Percentiles rank a stretch among this genome's conserved stretches.
phyloP scores from a whole-genome alignment of 2,329 filamentous ascomycete genomes.

The Ophiosphaerella herpotricha region DNA sequence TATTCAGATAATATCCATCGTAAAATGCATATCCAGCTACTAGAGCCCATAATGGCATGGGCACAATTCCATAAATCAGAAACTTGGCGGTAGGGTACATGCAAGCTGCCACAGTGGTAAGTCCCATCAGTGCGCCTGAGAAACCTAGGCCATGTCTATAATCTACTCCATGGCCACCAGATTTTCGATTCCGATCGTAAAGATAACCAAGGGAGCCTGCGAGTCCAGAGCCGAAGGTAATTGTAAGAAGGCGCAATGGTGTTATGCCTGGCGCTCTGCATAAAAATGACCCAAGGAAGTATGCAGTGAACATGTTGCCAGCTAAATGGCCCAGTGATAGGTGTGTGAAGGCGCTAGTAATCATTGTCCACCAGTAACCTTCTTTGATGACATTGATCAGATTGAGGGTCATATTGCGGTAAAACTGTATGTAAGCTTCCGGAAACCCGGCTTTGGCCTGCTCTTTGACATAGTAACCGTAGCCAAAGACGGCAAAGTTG shows the following conservation, averaged over 20 bases:
- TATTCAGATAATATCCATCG: constrained; percentile 48
- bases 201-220: constrained; percentile 26
- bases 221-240: constrained; percentile 40
- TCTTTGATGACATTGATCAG: constrained; percentile 24
- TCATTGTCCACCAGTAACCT: constrained; percentile 43
- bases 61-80: constrained; percentile 44
- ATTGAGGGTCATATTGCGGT: constrained; percentile 43
- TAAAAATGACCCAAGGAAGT: constrained; percentile 44
- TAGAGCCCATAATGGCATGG: constrained; percentile 47
- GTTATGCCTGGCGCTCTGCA: constrained; percentile 35
- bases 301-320: constrained; percentile 50
- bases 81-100: constrained; percentile 43
- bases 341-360: constrained; percentile 51
- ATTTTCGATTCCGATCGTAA: constrained; percentile 10
- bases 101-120: constrained; percentile 46
- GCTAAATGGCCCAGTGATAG: constrained; percentile 40
- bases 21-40: constrained; percentile 42
- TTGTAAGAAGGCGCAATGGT: constrained; percentile 24
- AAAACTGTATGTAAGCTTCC: constrained; percentile 15
- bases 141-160: constrained; percentile 33
- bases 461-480: constrained; percentile 42
- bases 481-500: constrained; percentile 48
- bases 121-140: constrained; percentile 49
- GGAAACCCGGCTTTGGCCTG: constrained; percentile 24
- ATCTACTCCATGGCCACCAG: constrained; percentile 7